Evolutionary conservation across 2,329 filamentous ascomycete species (phyloP).

Genomic region (Fusarium continuum): DNA sequence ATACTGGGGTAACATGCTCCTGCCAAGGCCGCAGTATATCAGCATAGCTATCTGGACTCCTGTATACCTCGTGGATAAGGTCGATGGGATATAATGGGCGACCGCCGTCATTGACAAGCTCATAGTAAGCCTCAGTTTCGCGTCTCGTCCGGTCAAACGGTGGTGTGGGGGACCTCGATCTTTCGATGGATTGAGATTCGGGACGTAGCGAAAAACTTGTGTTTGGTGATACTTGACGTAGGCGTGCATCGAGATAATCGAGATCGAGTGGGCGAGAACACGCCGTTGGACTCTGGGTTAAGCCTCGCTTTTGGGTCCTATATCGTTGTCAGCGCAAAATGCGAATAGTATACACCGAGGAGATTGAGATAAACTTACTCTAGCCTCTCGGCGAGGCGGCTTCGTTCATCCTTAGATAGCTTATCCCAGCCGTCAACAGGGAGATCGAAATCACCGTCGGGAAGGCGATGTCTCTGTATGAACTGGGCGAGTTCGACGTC

Average conservation of each 20-base stretch:
- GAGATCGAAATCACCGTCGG: constrained; percentile 22
- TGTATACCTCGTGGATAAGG: constrained; percentile 38
- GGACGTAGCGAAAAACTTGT: neutral
- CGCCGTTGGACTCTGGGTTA: neutral
- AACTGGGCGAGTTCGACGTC: constrained; percentile 31
- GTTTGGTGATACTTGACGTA: constrained; percentile 9
- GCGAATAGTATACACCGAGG: neutral
- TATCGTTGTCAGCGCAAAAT: neutral
- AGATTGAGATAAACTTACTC: constrained; percentile 9
- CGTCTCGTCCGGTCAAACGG: neutral
- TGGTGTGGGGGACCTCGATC: neutral
- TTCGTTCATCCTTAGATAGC: constrained; percentile 23
- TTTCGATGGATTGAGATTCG: neutral
- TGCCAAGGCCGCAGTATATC: constrained; percentile 45
- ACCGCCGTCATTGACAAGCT: constrained; percentile 46
- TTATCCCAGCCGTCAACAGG: constrained; percentile 21
- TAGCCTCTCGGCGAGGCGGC: constrained; percentile 26
- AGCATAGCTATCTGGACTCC: constrained; percentile 33
- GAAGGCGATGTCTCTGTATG: constrained; percentile 24
- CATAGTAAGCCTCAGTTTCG: constrained; percentile 41
- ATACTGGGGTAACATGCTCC: neutral
- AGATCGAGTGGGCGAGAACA: constrained; percentile 32
- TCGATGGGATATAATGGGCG: constrained; percentile 45
- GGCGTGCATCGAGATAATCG: constrained; percentile 27
- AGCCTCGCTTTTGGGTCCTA: neutral